phyloP scores from a whole-genome alignment of 768 basidiomycete species.

The Boletellus ananas region DNA sequence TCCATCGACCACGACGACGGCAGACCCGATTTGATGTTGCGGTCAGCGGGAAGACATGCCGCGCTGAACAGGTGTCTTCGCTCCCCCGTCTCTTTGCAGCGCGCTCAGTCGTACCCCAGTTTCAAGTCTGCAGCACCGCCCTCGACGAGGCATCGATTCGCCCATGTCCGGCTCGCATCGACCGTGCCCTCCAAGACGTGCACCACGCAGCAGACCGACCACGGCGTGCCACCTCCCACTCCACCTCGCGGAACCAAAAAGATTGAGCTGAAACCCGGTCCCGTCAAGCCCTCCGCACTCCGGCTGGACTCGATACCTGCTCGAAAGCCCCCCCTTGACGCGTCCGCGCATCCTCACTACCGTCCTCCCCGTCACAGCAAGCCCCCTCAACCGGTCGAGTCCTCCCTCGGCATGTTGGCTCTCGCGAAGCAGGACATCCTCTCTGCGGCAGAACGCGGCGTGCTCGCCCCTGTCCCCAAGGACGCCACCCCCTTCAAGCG shows the following conservation, averaged over 20 bases:
- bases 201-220: conserved; percentile 11
- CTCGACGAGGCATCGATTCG: not conserved
- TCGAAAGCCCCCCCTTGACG: conserved; percentile 22
- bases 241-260: conserved; percentile 39
- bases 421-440: conserved; percentile 58
- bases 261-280: conserved; percentile 62
- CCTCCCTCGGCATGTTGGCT: conserved; percentile 38
- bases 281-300: conserved; percentile 43
- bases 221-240: conserved; percentile 26
- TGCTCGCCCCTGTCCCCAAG: conserved; percentile 61
- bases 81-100: conserved; percentile 1
- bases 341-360: conserved; percentile 24
- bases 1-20: conserved; percentile 6
- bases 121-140: too few species aligned
- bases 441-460: conserved; percentile 64
- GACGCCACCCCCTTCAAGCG: conserved; percentile 54
- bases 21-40: conserved; percentile 37
- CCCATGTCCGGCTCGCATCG: conserved; percentile 23
- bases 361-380: conserved; percentile 23
- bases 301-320: conserved; percentile 15
- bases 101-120: conserved; percentile 9
- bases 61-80: conserved; percentile 38
- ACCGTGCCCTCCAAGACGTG: conserved; percentile 28
- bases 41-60: conserved; percentile 35
- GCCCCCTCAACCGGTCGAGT: conserved; percentile 19